Base-by-base conservation (phyloP, 306 rosid genomes). In the Mucuna pruriens region DNA sequence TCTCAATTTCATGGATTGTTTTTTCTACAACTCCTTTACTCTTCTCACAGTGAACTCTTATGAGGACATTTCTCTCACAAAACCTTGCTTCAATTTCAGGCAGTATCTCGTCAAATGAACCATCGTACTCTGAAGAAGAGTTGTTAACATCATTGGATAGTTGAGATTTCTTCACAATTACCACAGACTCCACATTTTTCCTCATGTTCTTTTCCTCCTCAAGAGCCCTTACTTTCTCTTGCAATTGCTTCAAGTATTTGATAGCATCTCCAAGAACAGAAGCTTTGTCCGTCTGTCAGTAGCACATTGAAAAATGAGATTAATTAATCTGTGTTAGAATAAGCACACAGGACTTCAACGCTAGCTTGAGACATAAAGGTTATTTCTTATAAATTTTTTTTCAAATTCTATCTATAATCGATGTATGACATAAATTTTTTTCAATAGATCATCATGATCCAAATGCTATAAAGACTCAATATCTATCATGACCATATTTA, bases 181-280 rank as follows among this genome's bases (percentile, higher is more conserved):
- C 93, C 57, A 91, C 97, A 0, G 91, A 86, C 83, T 92, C 97
- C 80, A 85, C 82, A 62, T 68, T 87, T 76, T 85, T 91, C 87
- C 70, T 86, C 77, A 74, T 84, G 19, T 76, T 81, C 51, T 86
- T 90, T 78, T 92, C 97, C 87, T 94, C 97, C 88, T 94, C 97
- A 16, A 94, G 94, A 25, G 65, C 58, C 78, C 63, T 92, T 77
- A 90, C 94, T 80, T 82, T 87, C 85, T 94, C 97, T 74, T 92
- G 94, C 80, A 94, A 64, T 45, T 94, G 88, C 82, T 92, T 91
- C 89, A 94, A 71, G 89, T 94, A 86, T 81, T 91, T 91, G 36
- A 94, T 92, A 25, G 98, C 90, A 86, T 92, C 98, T 79, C 93
- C 97, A 83, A 94, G 97, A 82, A 94, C 97, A 62, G 97, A 91